phyloP scores from a whole-genome alignment of 345 rosid species.

The Brassica incana region DNA sequence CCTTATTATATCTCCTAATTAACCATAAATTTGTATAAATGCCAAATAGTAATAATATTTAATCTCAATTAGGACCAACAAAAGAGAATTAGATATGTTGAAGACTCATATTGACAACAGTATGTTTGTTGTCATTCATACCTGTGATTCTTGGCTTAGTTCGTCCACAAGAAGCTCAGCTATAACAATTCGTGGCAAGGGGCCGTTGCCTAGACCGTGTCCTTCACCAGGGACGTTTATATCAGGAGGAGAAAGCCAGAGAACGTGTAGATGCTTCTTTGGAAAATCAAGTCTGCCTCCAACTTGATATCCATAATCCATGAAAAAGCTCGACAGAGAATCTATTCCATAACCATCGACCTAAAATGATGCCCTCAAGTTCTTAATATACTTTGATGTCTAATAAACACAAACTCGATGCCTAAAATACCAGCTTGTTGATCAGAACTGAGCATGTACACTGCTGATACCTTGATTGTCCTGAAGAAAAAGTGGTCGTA shows the following conservation, averaged over 20 bases:
- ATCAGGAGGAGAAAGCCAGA: conserved; percentile 82
- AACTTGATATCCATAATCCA: conserved; percentile 70
- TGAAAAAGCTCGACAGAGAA: conserved; percentile 69
- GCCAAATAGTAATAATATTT: background rate
- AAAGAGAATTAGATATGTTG: background rate
- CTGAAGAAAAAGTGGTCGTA: conserved; percentile 87
- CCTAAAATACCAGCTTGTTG: background rate
- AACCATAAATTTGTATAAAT: conserved; percentile 13
- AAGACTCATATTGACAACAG: background rate
- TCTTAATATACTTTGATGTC: background rate
- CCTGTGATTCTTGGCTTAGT: conserved; percentile 71
- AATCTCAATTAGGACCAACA: background rate
- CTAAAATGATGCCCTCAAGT: conserved; percentile 32
- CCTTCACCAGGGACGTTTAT: conserved; percentile 40
- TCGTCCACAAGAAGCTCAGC: conserved; percentile 85
- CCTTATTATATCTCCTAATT: conserved; percentile 63
- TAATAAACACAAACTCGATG: background rate
- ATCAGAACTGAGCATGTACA: background rate
- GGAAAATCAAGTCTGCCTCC: conserved; percentile 71
- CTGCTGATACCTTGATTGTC: conserved; percentile 65
- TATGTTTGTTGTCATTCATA: conserved; percentile 14
- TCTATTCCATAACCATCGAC: conserved; percentile 75
- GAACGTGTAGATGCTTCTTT: conserved; percentile 68
- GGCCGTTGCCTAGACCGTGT: conserved; percentile 57
- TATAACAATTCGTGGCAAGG: conserved; percentile 76